Evolutionary conservation across 78 protist genomes (phyloP).

Genomic region (Andalucia godoyi): DNA sequence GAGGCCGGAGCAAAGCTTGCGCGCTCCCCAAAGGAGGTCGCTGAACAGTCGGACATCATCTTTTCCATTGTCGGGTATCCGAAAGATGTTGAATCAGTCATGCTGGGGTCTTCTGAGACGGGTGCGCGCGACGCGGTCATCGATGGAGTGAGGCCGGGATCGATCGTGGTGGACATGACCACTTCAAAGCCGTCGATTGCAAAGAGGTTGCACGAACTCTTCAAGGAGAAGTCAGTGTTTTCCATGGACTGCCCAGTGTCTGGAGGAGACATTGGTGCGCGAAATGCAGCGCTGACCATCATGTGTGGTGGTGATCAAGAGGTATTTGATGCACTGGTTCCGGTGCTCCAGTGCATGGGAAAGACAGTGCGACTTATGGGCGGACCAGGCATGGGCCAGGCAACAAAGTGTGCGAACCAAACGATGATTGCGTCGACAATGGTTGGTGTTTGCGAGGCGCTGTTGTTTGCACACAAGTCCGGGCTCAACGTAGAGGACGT

Average conservation of each 20-base stretch:
- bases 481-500: slow-evolving; percentile 38
- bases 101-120: slow-evolving; percentile 7
- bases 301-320: slow-evolving; percentile 35
- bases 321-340: neutral
- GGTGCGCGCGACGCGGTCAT: slow-evolving; percentile 10
- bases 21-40: slow-evolving; percentile 20
- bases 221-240: neutral
- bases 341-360: slow-evolving; percentile 33
- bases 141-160: neutral
- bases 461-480: slow-evolving; percentile 35
- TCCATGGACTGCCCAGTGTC: slow-evolving; percentile 53
- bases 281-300: slow-evolving; percentile 26
- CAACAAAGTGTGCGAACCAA: slow-evolving; percentile 54
- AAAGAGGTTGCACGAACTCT: neutral
- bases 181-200: slow-evolving; percentile 47
- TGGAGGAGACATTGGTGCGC: slow-evolving; percentile 61
- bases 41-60: slow-evolving; percentile 14
- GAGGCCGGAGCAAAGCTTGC: slow-evolving; percentile 16
- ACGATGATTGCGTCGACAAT: slow-evolving; percentile 14
- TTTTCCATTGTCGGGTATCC: slow-evolving; percentile 49
- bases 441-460: slow-evolving; percentile 38
- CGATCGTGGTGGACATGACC: slow-evolving; percentile 42
- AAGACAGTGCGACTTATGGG: slow-evolving; percentile 8
- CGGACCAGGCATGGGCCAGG: slow-evolving; percentile 53
- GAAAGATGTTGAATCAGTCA: slow-evolving; percentile 24